phyloP scores from a whole-genome alignment of 352 stramenopile genomes.

The Halophytophthora batemanensis region DNA sequence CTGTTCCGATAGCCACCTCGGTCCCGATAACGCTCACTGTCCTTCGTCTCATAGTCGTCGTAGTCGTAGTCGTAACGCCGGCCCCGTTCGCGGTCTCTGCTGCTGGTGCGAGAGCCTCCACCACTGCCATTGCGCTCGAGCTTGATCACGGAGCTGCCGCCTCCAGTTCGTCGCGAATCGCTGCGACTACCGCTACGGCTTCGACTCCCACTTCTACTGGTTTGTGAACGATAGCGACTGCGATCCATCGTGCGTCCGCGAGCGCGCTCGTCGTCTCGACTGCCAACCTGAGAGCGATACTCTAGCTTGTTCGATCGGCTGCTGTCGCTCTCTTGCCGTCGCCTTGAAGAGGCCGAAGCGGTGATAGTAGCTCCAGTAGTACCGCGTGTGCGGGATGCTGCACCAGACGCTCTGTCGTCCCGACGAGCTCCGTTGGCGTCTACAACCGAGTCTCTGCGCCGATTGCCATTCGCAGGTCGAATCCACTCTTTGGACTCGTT shows the following conservation, averaged over 20 bases:
- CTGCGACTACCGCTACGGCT: constrained; percentile 22
- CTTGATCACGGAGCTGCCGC: constrained; percentile 10
- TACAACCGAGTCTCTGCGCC: constrained; percentile 1
- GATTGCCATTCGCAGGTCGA: constrained; percentile 21
- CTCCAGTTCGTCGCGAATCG: constrained; percentile 7
- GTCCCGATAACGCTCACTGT: constrained; percentile 28
- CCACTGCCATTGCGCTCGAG: constrained; percentile 16
- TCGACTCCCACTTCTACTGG: constrained; percentile 4
- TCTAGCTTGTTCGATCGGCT: constrained; percentile 36
- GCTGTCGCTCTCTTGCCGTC: constrained; percentile 14
- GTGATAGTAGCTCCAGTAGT: constrained; percentile 9
- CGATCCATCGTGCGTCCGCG: constrained; percentile 19
- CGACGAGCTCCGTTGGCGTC: constrained; percentile 2
- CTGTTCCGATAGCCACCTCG: constrained; percentile 28
- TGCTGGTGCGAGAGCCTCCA: constrained; percentile 9
- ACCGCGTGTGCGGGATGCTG: background rate
- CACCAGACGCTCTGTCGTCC: constrained; percentile 5
- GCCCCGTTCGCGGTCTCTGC: constrained; percentile 25
- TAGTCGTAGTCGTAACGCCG: constrained; percentile 36
- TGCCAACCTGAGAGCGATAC: constrained; percentile 11
- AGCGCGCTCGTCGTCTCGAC: constrained; percentile 19
- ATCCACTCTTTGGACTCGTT: constrained; percentile 62
- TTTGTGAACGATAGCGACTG: constrained; percentile 15
- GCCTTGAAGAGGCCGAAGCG: constrained; percentile 6
- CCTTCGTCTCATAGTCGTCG: constrained; percentile 16